phyloP scores from a whole-genome alignment of 768 basidiomycete species.

The Trametes meyenii region DNA sequence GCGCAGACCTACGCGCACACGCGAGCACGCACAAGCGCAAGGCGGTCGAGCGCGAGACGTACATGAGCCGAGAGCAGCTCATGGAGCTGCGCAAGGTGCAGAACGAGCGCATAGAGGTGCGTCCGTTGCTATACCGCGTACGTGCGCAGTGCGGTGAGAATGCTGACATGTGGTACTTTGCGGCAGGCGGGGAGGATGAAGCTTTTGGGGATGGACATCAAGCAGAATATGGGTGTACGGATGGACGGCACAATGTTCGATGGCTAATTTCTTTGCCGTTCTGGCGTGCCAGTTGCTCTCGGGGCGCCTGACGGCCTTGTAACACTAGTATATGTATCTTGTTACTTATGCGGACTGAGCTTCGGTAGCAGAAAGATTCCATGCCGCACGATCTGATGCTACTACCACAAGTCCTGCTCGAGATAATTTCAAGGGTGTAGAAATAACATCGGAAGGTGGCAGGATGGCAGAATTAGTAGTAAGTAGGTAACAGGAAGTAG shows the following conservation, averaged over 20 bases:
- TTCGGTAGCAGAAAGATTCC: too few relatives aligned
- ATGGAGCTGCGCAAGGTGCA: slow-evolving; percentile 82
- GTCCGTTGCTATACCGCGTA: slow-evolving; percentile 23
- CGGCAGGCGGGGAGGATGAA: slow-evolving; percentile 82
- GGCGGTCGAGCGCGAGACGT: slow-evolving; percentile 66
- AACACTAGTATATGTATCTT: too few relatives aligned
- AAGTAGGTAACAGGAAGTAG: too few relatives aligned
- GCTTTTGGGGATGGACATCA: slow-evolving; percentile 84
- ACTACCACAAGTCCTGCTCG: too few relatives aligned
- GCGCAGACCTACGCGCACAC: slow-evolving; percentile 81
- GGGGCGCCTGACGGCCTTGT: too few relatives aligned
- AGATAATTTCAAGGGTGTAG: too few relatives aligned
- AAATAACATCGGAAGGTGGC: too few relatives aligned
- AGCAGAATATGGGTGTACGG: slow-evolving; percentile 81
- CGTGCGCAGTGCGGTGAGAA: neutral
- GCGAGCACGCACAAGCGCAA: slow-evolving; percentile 71
- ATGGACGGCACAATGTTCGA: slow-evolving; percentile 79
- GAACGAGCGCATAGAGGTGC: slow-evolving; percentile 80
- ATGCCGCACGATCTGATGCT: too few relatives aligned
- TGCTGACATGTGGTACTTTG: neutral
- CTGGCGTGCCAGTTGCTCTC: too few relatives aligned
- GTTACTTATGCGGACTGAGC: too few relatives aligned
- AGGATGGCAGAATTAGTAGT: too few relatives aligned
- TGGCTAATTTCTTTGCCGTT: slow-evolving; percentile 29
- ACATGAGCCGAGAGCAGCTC: slow-evolving; percentile 78